A percentile compares a stretch with the other conserved stretches of the same genome.
Conservation (phyloP, 805 yeast species). For the Schwanniomyces sp. region DNA sequence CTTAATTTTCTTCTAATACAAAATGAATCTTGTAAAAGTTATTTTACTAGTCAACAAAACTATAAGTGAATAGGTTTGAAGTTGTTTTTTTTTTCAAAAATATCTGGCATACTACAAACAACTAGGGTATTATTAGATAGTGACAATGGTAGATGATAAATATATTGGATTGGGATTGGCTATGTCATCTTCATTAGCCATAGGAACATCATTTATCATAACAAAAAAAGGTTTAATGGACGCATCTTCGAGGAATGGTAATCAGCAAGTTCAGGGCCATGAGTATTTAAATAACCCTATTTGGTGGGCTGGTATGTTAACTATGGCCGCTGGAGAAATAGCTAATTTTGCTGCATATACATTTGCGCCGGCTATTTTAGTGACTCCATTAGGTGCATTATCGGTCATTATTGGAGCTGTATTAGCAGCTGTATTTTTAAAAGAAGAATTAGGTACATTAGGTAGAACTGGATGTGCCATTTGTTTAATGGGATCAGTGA, state of each 20-base stretch:
- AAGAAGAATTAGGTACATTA: conserved; percentile 82
- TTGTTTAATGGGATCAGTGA: conserved; percentile 82
- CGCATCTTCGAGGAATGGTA: conserved; percentile 62
- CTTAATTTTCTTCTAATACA: not conserved
- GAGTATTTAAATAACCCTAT: conserved; percentile 80
- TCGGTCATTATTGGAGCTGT: conserved; percentile 92
- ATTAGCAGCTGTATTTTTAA: conserved; percentile 77
- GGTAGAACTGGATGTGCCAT: conserved; percentile 94
- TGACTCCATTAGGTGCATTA: conserved; percentile 88
- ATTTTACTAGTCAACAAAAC: not conserved
- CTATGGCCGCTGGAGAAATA: conserved; percentile 89
- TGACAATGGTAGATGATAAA: conserved; percentile 65
- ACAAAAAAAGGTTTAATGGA: conserved; percentile 83
- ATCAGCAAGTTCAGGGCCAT: conserved; percentile 61
- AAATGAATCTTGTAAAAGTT: not conserved
- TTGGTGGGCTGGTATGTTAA: conserved; percentile 92
- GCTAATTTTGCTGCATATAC: conserved; percentile 95
- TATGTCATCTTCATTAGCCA: conserved; percentile 82
- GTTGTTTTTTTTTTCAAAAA: not conserved
- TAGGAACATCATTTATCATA: conserved; percentile 86
- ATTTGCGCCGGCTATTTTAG: conserved; percentile 90
- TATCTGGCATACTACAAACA: not conserved
- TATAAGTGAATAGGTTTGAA: not conserved
- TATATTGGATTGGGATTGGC: conserved; percentile 89
- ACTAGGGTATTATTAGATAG: not conserved